Conservation (phyloP, 140 eudicot genomes). For the Senecio squalidus region DNA sequence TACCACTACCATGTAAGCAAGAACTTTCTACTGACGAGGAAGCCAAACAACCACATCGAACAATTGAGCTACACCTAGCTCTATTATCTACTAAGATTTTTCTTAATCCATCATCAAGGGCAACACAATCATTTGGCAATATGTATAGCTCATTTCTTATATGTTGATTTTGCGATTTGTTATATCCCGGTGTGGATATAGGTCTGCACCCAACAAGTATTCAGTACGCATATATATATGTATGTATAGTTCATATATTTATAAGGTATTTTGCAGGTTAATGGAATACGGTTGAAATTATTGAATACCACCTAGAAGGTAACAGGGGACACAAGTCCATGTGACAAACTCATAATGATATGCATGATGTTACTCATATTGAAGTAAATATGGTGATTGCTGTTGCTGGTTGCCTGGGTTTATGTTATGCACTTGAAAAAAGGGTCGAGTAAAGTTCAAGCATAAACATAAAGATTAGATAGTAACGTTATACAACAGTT, state of each 20-base stretch:
- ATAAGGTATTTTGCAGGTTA: not conserved
- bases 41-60: too few relatives aligned
- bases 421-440: conserved; percentile 20
- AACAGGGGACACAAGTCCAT: conserved; percentile 15
- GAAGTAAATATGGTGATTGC: conserved; percentile 2
- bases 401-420: conserved; percentile 11
- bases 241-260: not conserved
- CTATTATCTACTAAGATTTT: too few relatives aligned
- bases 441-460: conserved; percentile 24
- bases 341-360: conserved; percentile 15
- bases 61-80: too few relatives aligned
- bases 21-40: too few relatives aligned
- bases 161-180: too few relatives aligned
- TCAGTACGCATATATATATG: not conserved
- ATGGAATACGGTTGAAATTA: not conserved
- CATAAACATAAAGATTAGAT: too few relatives aligned
- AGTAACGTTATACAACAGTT: too few relatives aligned
- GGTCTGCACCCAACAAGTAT: not conserved
- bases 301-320: conserved; percentile 13
- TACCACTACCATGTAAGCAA: too few relatives aligned
- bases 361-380: conserved; percentile 4
- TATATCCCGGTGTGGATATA: too few relatives aligned
- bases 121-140: too few relatives aligned
- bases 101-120: too few relatives aligned
- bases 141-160: too few relatives aligned